Percentiles rank a stretch among this genome's conserved stretches.
phyloP scores from a whole-genome alignment of 1,139 yeast genomes.

The Geotrichum phurueaensis region DNA sequence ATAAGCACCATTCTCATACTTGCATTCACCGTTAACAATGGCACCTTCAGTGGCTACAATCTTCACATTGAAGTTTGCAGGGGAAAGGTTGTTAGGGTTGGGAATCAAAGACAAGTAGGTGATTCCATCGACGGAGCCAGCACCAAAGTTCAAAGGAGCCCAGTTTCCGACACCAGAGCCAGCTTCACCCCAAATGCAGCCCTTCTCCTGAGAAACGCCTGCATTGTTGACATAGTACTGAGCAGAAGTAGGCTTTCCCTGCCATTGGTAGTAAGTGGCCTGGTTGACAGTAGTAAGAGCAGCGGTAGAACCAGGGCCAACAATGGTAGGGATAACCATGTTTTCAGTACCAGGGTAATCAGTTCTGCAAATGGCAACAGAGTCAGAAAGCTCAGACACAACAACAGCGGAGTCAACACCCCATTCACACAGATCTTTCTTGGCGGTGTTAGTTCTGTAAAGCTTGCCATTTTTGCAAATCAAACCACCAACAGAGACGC shows the following conservation, averaged over 20 bases:
- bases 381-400: conserved; percentile 54
- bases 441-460: conserved; percentile 63
- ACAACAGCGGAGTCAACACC: conserved; percentile 67
- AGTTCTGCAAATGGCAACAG: conserved; percentile 89
- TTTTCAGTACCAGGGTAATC: conserved; percentile 99
- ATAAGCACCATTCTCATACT: conserved; percentile 72
- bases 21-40: conserved; percentile 67
- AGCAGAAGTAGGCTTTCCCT: conserved; percentile 77
- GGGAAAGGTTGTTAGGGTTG: conserved; percentile 76
- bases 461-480: conserved; percentile 70
- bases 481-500: conserved; percentile 89
- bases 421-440: conserved; percentile 74
- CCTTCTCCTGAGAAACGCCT: conserved; percentile 81
- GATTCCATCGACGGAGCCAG: conserved; percentile 74
- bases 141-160: conserved; percentile 95
- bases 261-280: conserved; percentile 72
- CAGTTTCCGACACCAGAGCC: conserved; percentile 90
- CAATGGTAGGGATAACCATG: conserved; percentile 89
- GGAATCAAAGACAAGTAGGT: conserved; percentile 90
- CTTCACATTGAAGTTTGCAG: conserved; percentile 78
- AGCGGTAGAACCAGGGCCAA: conserved; percentile 57
- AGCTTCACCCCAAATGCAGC: conserved; percentile 85
- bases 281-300: conserved; percentile 77
- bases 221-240: conserved; percentile 97
- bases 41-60: conserved; percentile 69